Percentiles rank a stretch among this genome's conserved stretches.
These are phyloP conservation scores for Fusarium mundagurra DNA, from an alignment of 2,329 filamentous ascomycete genomes.

Conservation along the genomic window DNA sequence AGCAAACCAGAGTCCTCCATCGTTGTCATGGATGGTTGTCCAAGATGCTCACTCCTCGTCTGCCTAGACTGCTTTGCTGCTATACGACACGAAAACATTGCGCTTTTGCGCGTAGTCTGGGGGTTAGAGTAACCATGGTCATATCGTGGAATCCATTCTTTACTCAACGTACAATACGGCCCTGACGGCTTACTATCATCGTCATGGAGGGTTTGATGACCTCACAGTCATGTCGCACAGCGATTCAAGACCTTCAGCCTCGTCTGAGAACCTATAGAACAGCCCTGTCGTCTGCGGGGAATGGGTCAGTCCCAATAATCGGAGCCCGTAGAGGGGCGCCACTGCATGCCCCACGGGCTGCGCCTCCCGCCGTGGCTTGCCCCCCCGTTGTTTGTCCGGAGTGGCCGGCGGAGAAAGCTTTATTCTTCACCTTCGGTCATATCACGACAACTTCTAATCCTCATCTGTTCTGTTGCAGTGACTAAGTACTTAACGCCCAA, in stretches of 20 bases:
- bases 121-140: slow-evolving; percentile 3
- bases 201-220: slow-evolving; percentile 37
- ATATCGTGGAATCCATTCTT: background rate
- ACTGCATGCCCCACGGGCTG: slow-evolving; percentile 41
- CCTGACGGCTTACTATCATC: slow-evolving; percentile 9
- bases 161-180: slow-evolving; percentile 7
- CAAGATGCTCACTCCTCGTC: slow-evolving; percentile 1
- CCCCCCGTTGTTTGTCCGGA: slow-evolving; percentile 35
- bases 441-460: slow-evolving; percentile 37
- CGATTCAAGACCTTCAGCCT: slow-evolving; percentile 32
- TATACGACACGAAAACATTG: background rate
- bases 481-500: slow-evolving; percentile 7
- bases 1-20: background rate
- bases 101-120: background rate
- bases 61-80: slow-evolving; percentile 21
- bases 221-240: slow-evolving; percentile 26
- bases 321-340: slow-evolving; percentile 32
- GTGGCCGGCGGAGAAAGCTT: slow-evolving; percentile 43
- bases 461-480: slow-evolving; percentile 41
- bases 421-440: slow-evolving; percentile 13
- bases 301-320: slow-evolving; percentile 16
- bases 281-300: slow-evolving; percentile 28
- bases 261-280: slow-evolving; percentile 4
- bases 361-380: slow-evolving; percentile 47
- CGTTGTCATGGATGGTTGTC: slow-evolving; percentile 1